These are phyloP conservation scores for Paramecium pentaurelia DNA, from an alignment of 73 alveolate species.

Conservation along the genomic window DNA sequence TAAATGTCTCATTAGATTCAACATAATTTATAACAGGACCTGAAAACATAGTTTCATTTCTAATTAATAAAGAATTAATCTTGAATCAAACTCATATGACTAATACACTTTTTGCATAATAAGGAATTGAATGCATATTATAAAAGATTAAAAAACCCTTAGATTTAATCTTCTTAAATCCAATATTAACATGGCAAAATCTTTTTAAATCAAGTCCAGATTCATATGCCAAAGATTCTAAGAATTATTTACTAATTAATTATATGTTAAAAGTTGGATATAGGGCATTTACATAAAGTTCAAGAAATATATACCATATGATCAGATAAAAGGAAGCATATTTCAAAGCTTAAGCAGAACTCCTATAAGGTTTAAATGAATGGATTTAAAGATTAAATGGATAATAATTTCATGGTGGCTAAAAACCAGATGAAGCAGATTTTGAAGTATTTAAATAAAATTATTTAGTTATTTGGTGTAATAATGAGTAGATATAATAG, in stretches of 20 bases:
- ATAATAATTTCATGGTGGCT: conserved; percentile 21
- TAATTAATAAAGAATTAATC: conserved; percentile 21
- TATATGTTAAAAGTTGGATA: background rate
- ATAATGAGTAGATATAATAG: conserved; percentile 14
- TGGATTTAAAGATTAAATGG: conserved; percentile 11
- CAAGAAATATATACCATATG: background rate
- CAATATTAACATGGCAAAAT: conserved; percentile 8
- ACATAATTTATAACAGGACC: background rate
- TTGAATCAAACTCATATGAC: background rate
- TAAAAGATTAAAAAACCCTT: conserved; percentile 4
- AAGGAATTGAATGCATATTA: background rate
- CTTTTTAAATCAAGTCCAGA: background rate
- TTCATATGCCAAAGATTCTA: background rate
- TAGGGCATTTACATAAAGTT: background rate
- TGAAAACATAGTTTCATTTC: background rate
- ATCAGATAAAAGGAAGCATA: background rate
- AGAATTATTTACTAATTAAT: background rate
- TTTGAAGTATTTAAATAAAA: background rate
- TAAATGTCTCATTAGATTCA: conserved; percentile 28
- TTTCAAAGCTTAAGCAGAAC: background rate
- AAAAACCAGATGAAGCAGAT: conserved; percentile 40
- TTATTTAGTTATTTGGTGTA: background rate
- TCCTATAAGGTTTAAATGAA: background rate
- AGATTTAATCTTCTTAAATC: conserved; percentile 4
- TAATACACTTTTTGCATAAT: background rate